Conservation (phyloP, 495 filamentous ascomycete genomes). For the Penicillium arizonense region DNA sequence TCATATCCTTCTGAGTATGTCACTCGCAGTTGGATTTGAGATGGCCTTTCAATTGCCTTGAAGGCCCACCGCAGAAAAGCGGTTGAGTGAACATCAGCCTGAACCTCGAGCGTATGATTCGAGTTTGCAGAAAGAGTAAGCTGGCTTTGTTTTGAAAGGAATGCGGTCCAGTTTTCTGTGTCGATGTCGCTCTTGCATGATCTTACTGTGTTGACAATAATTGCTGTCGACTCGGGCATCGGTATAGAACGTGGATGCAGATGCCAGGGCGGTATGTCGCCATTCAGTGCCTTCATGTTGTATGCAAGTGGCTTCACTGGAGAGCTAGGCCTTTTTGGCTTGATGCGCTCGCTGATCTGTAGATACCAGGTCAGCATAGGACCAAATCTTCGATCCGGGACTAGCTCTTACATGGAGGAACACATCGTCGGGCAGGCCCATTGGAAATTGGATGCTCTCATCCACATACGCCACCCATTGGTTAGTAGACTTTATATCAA, state of each 20-base stretch:
- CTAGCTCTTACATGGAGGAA: slow-evolving; percentile 36
- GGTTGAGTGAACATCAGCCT: slow-evolving; percentile 36
- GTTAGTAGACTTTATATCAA: slow-evolving; percentile 21
- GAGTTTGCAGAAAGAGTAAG: slow-evolving; percentile 20
- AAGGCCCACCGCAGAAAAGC: slow-evolving; percentile 36
- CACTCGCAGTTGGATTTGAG: slow-evolving; percentile 25
- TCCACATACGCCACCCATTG: slow-evolving; percentile 27
- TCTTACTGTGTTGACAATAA: slow-evolving; percentile 18
- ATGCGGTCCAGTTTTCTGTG: slow-evolving; percentile 18
- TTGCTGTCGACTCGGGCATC: slow-evolving; percentile 26
- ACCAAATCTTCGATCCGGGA: neutral
- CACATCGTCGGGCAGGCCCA: slow-evolving; percentile 33
- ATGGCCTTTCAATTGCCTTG: slow-evolving; percentile 8
- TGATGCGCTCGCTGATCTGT: slow-evolving; percentile 38
- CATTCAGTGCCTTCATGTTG: slow-evolving; percentile 32
- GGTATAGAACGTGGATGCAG: slow-evolving; percentile 32
- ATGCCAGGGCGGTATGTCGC: slow-evolving; percentile 36
- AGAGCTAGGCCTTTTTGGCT: slow-evolving; percentile 3
- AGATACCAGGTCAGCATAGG: neutral
- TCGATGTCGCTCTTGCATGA: slow-evolving; percentile 19
- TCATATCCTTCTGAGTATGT: slow-evolving; percentile 44
- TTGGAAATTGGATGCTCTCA: slow-evolving; percentile 30
- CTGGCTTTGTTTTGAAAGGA: slow-evolving; percentile 3
- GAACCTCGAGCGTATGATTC: slow-evolving; percentile 30
- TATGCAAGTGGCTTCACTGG: slow-evolving; percentile 19